Conservation (phyloP, 1,139 yeast species). For the Starmera stellimalicola region DNA sequence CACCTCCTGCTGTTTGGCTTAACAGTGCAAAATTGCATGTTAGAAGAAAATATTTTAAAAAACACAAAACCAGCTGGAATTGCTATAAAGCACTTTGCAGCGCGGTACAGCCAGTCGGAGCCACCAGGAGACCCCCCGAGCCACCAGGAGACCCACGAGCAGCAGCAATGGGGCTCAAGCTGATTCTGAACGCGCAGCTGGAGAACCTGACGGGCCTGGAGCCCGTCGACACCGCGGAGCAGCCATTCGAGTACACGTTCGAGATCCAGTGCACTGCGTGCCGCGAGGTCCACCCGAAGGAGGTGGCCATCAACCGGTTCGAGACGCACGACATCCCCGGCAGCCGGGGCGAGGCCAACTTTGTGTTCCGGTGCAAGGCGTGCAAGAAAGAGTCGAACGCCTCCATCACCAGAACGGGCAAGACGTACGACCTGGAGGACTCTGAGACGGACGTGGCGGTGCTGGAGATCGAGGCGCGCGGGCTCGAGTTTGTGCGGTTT, state of each 20-base stretch:
- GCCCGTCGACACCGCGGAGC: slow-evolving; percentile 50
- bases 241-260: slow-evolving; percentile 70
- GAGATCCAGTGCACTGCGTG: slow-evolving; percentile 70
- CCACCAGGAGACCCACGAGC: no score
- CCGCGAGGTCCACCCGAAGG: slow-evolving; percentile 67
- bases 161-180: slow-evolving; percentile 23
- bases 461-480: slow-evolving; percentile 76
- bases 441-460: slow-evolving; percentile 27
- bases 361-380: slow-evolving; percentile 65
- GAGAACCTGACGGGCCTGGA: slow-evolving; percentile 53
- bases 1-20: no score
- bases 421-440: slow-evolving; percentile 26
- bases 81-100: no score
- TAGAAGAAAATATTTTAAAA: no score
- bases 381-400: slow-evolving; percentile 32
- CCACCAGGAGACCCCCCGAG: no score
- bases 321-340: slow-evolving; percentile 49
- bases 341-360: slow-evolving; percentile 77
- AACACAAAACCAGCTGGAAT: no score
- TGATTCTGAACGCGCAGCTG: slow-evolving; percentile 52
- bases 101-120: no score
- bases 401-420: slow-evolving; percentile 28
- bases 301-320: slow-evolving; percentile 59
- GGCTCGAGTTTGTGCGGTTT: slow-evolving; percentile 65
- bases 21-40: no score